Percentiles rank a stretch among this genome's conserved stretches.
phyloP scores from a whole-genome alignment of 805 yeast species.

The Metschnikowia cubensis region DNA sequence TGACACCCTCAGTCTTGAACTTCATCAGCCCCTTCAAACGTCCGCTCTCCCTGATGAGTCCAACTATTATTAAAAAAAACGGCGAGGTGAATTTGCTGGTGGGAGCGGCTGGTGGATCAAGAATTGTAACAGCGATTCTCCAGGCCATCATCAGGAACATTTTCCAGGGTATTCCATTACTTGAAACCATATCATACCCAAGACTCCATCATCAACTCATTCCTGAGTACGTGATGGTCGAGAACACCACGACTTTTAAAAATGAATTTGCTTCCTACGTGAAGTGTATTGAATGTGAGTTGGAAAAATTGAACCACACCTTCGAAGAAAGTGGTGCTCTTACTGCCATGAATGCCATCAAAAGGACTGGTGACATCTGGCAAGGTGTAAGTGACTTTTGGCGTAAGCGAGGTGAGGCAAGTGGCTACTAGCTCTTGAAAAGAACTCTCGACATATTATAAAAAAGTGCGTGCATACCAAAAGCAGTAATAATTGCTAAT shows the following conservation, averaged over 20 bases:
- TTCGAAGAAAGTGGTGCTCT: conserved; percentile 33
- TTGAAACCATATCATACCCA: conserved; percentile 74
- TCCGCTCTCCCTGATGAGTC: conserved; percentile 82
- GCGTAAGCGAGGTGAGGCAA: conserved; percentile 78
- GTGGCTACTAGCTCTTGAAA: conserved; percentile 45
- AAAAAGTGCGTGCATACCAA: neutral
- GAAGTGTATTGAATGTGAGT: conserved; percentile 26
- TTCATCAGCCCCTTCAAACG: conserved; percentile 71
- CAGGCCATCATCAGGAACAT: conserved; percentile 72
- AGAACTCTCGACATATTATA: neutral
- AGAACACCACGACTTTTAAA: conserved; percentile 42
- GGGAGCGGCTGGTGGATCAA: conserved; percentile 94
- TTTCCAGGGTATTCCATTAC: conserved; percentile 52
- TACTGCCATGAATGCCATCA: conserved; percentile 42
- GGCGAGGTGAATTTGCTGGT: conserved; percentile 48
- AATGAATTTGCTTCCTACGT: conserved; percentile 20
- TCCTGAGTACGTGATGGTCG: conserved; percentile 66
- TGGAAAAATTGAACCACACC: conserved; percentile 37
- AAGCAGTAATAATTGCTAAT: neutral
- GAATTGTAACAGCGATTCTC: conserved; percentile 77
- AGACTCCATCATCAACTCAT: conserved; percentile 86
- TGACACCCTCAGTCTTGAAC: conserved; percentile 78
- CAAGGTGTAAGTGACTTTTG: conserved; percentile 87
- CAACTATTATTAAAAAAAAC: conserved; percentile 47
- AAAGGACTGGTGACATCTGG: conserved; percentile 42